Evolutionary conservation across 2,329 filamentous ascomycete species (phyloP), one percentile per base, ranked within the genome.

Genomic region (Botrytis deweyae): DNA sequence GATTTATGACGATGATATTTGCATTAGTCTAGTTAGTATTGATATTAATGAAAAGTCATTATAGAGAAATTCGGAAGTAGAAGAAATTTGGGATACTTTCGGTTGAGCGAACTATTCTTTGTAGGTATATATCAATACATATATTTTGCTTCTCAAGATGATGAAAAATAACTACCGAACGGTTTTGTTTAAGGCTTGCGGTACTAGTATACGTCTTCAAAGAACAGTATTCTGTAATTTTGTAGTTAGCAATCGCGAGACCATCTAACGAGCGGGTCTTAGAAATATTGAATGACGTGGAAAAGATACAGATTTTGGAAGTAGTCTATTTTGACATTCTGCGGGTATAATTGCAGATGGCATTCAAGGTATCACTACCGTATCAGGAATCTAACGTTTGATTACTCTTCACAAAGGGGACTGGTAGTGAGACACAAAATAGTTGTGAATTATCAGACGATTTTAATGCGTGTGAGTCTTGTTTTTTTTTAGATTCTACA

Each of bases 141-240:
- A 8, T 1, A 14, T n/a, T n/a, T n/a, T 16, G 4, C 1, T n/a
- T 55, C 12, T 6, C 25, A n/a, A 16, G 5, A 16, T 4, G 25
- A n/a, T 55, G 49, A 3, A n/a, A 7, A 2, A n/a, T 4, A n/a
- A 55, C 0, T 4, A 16, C 7, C 7, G 12, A 1, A 3, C 0
- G 12, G 0, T n/a, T 16, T 2, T 2, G 3, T 16, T n/a, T 16
- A 5, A 16, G 0, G 3, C 12, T n/a, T 2, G 12, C 12, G 12
- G 1, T 14, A 16, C 25, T 55, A 16, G 25, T 55, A 3, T n/a
- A n/a, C 3, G 12, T 16, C 25, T 55, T n/a, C 5, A 16, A 10
- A 3, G 49, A 4, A 4, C 25, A 8, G 0, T n/a, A 16, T n/a
- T 0, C 12, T 0, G 25, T 55, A n/a, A 0, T 16, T n/a, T 3